phyloP scores from a whole-genome alignment of 345 rosid species.

The Lumnitzera racemosa region DNA sequence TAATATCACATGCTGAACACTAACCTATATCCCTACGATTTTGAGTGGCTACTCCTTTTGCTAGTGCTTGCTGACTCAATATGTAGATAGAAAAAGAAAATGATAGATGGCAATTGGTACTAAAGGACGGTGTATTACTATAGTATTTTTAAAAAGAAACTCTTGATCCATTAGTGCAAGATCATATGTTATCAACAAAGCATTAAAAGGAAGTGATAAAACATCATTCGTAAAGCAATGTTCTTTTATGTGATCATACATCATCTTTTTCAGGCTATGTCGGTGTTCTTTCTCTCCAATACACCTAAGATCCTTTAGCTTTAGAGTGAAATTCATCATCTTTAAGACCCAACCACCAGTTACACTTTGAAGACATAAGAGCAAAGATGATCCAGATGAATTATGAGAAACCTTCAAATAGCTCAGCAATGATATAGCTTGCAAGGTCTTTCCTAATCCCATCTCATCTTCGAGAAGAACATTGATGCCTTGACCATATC shows the following conservation, averaged over 20 bases:
- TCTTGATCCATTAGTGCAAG: no score
- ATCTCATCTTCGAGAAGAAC: slow-evolving; percentile 64
- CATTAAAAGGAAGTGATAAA: no score
- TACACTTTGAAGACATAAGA: slow-evolving; percentile 78
- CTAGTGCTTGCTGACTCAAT: no score
- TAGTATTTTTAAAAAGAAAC: no score
- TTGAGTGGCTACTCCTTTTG: no score
- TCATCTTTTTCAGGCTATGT: slow-evolving; percentile 34
- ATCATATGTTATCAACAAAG: no score
- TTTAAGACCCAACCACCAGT: slow-evolving; percentile 82
- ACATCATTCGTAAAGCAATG: slow-evolving; percentile 28
- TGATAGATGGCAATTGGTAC: no score
- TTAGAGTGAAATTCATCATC: slow-evolving; percentile 60
- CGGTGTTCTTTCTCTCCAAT: slow-evolving; percentile 72
- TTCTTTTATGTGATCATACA: slow-evolving; percentile 37
- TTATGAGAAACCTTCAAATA: slow-evolving; percentile 52
- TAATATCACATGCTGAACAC: no score
- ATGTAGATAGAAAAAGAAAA: no score
- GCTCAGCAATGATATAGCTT: slow-evolving; percentile 70
- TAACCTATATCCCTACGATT: no score
- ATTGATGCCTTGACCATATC: slow-evolving; percentile 63
- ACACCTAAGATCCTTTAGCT: slow-evolving; percentile 52
- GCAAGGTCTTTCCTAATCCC: slow-evolving; percentile 92
- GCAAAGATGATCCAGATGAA: slow-evolving; percentile 60
- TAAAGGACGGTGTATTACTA: no score